These are phyloP conservation scores for Mycena alexandri DNA, from an alignment of 768 basidiomycete species.

Conservation along the genomic window DNA sequence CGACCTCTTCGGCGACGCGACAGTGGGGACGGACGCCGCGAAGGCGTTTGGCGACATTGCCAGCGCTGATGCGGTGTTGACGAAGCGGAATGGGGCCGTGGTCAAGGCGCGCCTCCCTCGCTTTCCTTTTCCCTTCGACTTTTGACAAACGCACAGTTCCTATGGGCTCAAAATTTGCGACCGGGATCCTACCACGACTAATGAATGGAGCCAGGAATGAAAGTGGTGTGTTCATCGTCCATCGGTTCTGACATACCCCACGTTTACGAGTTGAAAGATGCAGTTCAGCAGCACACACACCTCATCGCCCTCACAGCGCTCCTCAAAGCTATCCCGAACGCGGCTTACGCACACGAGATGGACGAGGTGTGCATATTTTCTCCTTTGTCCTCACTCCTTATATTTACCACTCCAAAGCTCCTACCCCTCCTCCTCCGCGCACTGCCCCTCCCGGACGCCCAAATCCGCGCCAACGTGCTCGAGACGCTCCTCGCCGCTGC, in stretches of 20 bases:
- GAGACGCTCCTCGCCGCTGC: constrained; percentile 82
- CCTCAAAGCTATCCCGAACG: constrained; percentile 83
- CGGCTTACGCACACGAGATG: constrained; percentile 79
- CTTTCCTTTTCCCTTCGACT: neutral
- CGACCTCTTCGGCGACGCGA: constrained; percentile 74
- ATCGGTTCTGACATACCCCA: neutral
- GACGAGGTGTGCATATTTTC: constrained; percentile 43
- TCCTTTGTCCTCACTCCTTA: neutral
- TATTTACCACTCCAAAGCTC: constrained; percentile 64
- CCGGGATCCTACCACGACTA: constrained; percentile 78
- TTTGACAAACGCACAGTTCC: constrained; percentile 60
- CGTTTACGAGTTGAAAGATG: constrained; percentile 51
- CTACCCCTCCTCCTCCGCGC: constrained; percentile 91
- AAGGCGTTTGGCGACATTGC: constrained; percentile 78
- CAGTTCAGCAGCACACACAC: constrained; percentile 71
- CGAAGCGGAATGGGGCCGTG: constrained; percentile 82
- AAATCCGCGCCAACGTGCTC: constrained; percentile 84
- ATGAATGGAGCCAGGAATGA: constrained; percentile 72
- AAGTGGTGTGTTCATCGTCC: constrained; percentile 56
- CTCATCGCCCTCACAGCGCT: constrained; percentile 88
- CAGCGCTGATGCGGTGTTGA: constrained; percentile 71
- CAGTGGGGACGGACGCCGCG: constrained; percentile 80
- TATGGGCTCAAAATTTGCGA: constrained; percentile 83
- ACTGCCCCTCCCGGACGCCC: constrained; percentile 79
- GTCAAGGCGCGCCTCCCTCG: constrained; percentile 68